Evolutionary conservation across 805 yeast genomes (phyloP).

Genomic region (Huiozyma naganishii): DNA sequence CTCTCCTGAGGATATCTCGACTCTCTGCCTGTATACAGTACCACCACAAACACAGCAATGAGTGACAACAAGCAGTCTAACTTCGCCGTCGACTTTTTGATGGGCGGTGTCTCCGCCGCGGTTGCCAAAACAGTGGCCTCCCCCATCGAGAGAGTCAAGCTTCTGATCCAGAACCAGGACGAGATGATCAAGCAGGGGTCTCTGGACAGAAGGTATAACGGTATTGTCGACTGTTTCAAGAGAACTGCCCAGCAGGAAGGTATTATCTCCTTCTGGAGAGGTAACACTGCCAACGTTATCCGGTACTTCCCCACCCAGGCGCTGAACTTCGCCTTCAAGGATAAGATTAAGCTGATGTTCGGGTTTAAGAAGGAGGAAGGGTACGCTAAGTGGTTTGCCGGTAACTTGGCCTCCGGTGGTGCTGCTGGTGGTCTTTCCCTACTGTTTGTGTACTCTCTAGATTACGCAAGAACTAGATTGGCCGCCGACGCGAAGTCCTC

Average conservation of each 20-base stretch:
- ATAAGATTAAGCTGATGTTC: conserved; percentile 87
- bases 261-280: conserved; percentile 93
- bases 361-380: conserved; percentile 94
- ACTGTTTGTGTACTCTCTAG: conserved; percentile 88
- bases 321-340: conserved; percentile 96
- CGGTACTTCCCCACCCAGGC: conserved; percentile 99
- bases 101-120: conserved; percentile 97
- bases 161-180: conserved; percentile 94
- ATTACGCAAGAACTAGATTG: conserved; percentile 94
- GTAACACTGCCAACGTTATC: conserved; percentile 97
- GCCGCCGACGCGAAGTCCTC: conserved; percentile 78
- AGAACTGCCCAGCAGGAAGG: conserved; percentile 95
- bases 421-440: conserved; percentile 92
- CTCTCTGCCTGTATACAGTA: background rate
- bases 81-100: conserved; percentile 61
- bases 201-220: conserved; percentile 72
- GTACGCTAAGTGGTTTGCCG: conserved; percentile 86
- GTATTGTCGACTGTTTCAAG: conserved; percentile 88
- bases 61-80: conserved; percentile 28
- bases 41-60: conserved; percentile 7
- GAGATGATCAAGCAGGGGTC: conserved; percentile 98
- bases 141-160: conserved; percentile 94
- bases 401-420: conserved; percentile 97
- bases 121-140: conserved; percentile 97
- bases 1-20: background rate